These are phyloP conservation scores for Lactarius quietus DNA, from an alignment of 768 basidiomycete species.

Conservation along the genomic window DNA sequence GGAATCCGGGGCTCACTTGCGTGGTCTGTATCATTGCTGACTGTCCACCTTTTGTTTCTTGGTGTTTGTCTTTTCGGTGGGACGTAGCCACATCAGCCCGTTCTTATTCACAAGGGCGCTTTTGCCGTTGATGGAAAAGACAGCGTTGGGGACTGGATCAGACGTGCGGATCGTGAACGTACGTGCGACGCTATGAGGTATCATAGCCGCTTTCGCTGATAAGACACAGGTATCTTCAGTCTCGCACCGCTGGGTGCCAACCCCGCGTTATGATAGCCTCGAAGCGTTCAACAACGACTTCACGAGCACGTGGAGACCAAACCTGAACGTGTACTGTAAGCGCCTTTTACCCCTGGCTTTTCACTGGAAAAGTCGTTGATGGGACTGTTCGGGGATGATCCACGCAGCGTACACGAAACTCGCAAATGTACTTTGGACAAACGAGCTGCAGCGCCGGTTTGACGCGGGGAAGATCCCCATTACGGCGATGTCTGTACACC, in stretches of 20 bases:
- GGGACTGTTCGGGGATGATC: neutral
- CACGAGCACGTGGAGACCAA: slow-evolving; percentile 17
- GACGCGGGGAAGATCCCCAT: slow-evolving; percentile 37
- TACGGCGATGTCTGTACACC: slow-evolving; percentile 41
- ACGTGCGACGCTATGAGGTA: slow-evolving; percentile 20
- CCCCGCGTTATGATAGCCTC: slow-evolving; percentile 22
- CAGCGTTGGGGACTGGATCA: slow-evolving; percentile 43
- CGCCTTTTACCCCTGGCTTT: too few species aligned
- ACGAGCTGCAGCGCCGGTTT: slow-evolving; percentile 47
- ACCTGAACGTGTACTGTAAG: slow-evolving; percentile 27
- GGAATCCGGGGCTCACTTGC: slow-evolving; percentile 10
- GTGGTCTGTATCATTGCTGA: neutral
- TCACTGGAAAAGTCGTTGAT: neutral
- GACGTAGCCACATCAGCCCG: slow-evolving; percentile 50
- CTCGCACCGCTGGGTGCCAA: slow-evolving; percentile 7
- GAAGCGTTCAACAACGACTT: slow-evolving; percentile 32
- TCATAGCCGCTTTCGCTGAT: neutral
- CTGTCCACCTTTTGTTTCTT: neutral
- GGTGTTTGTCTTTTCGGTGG: slow-evolving; percentile 20
- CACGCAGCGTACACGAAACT: slow-evolving; percentile 48
- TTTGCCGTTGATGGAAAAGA: slow-evolving; percentile 49
- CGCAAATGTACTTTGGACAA: slow-evolving; percentile 47
- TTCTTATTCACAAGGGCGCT: slow-evolving; percentile 52
- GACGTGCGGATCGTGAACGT: slow-evolving; percentile 65
- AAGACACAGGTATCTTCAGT: slow-evolving; percentile 26